Percentiles rank a stretch among this genome's conserved stretches.
phyloP scores from a whole-genome alignment of 345 rosid species.

The rapeseed (Brassica napus) region Da-Ae NC_063450.1:26397501-26398000 shows the following conservation, averaged over 20 bases:
- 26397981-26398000: conserved; percentile 12
- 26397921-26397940: background rate
- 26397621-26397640: background rate
- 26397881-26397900: conserved; percentile 11
- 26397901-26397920: background rate
- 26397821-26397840: conserved; percentile 85
- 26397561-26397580: conserved; percentile 80
- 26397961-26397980: conserved; percentile 66
- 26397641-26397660: background rate
- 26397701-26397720: background rate
- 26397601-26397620: conserved; percentile 46
- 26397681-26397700: too few relatives aligned
- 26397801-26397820: conserved; percentile 96
- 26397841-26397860: conserved; percentile 85
- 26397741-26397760: conserved; percentile 84
- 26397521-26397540: conserved; percentile 69
- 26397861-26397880: background rate
- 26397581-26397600: conserved; percentile 77
- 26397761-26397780: conserved; percentile 80
- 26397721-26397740: conserved; percentile 41
- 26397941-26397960: conserved; percentile 48
- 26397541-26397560: conserved; percentile 77
- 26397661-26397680: background rate
- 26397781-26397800: conserved; percentile 86
- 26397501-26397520: conserved; percentile 92